Evolutionary conservation across 345 rosid species (phyloP), one percentile per base, ranked within the genome.

Genomic region (Draba incana): DNA sequence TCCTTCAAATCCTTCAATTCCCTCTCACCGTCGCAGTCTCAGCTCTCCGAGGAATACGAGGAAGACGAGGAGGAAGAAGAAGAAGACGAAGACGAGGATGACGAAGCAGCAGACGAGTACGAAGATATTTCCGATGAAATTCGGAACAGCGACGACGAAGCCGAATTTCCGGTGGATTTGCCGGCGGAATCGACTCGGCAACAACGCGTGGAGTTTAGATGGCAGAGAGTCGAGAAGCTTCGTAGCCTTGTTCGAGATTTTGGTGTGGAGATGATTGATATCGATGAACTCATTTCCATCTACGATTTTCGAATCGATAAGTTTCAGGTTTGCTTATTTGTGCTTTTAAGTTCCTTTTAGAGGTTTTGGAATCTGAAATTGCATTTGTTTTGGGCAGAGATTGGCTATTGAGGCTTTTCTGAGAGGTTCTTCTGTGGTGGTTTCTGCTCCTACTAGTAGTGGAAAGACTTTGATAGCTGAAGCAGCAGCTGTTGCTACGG

Each of bases 401-500:
- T 78, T 80, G 81, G 92, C 98, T 1, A 76, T 90, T 66, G 88
- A 90, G 69, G 95, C 94, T 14, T 84, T 88, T 59, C 79, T 90
- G 45, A 81, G 91, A 70, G 94, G 94, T 12, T 88, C 89, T 0
- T 93, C 97, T 11, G 94, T 88, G 28, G 96, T 93, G 80, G 96
- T 93, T 56, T 93, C 98, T 74, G 97, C 98, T 44, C 98, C 98
- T 0, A 93, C 98, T 0, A 88, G 98, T 70, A 86, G 97, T 59
- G 98, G 98, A 8, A 93, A 93, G 87, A 93, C 98, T 49, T 79
- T 93, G 80, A 88, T 93, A 68, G 98, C 97, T 44, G 98, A 90
- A 79, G 97, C 98, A 57, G 96, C 98, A 0, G 96, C 98, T 44
- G 90, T 88, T 63, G 89, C 97, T 37, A 88, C 97, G 0, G 90